Conservation (phyloP, 2,329 filamentous ascomycete species). For the Paramyrothecium roridum region DNA sequence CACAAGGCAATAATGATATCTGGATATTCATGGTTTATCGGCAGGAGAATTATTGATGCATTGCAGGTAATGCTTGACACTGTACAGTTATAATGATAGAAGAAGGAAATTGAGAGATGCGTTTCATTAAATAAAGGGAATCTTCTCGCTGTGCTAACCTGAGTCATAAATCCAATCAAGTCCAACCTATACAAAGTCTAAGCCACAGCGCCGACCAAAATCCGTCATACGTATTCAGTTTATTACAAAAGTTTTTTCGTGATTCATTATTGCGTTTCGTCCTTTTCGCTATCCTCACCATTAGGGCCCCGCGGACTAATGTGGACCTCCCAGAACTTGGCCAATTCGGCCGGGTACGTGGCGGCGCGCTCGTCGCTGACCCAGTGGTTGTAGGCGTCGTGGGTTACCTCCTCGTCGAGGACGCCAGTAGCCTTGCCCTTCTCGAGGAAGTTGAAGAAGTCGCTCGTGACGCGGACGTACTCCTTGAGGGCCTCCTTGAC, state of each 20-base stretch:
- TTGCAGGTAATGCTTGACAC: no score
- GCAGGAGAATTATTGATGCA: not conserved
- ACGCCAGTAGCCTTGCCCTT: constrained; percentile 41
- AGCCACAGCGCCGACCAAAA: no score
- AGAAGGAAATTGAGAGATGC: no score
- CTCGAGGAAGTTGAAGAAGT: constrained; percentile 51
- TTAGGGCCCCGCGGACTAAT: constrained; percentile 23
- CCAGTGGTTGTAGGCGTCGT: constrained; percentile 37
- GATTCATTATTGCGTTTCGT: not conserved
- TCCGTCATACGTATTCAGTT: no score
- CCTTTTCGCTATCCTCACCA: not conserved
- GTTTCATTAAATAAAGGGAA: no score
- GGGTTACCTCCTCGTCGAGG: constrained; percentile 45
- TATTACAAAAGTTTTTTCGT: not conserved
- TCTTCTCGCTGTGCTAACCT: no score
- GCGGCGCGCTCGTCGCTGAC: constrained; percentile 27
- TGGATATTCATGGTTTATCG: not conserved
- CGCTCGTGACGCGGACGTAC: constrained; percentile 57
- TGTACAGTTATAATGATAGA: no score
- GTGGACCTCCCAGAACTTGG: constrained; percentile 39
- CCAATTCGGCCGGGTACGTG: constrained; percentile 28
- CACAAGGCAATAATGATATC: constrained; percentile 5
- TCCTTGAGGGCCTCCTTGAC: constrained; percentile 53
- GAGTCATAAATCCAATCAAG: no score
- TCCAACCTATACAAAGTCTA: no score